Base-by-base conservation (phyloP, 768 basidiomycete species). In the Glaciozyma martinii region DNA sequence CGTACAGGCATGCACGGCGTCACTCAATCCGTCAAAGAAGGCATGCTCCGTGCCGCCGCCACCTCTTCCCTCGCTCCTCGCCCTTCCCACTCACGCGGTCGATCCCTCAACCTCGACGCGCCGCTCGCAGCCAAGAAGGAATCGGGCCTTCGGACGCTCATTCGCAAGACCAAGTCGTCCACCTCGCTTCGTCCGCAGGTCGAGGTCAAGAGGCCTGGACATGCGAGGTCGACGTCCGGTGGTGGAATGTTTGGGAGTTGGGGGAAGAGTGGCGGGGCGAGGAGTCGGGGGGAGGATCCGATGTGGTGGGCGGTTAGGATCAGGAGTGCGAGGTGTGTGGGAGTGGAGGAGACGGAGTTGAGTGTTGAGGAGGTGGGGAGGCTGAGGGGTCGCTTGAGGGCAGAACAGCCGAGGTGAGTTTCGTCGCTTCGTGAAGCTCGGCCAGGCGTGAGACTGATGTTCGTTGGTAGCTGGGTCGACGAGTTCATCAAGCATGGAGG, bases 291-390 rank as follows among this genome's bases (percentile, higher is more conserved):
- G 30, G 68, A 63, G 19, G 62, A 63, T 18, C 40, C 68, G 25
- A 33, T 80, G 7, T 83, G 81, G 70, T 84, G 88, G 73, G 85
- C 85, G 71, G 84, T 81, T 63, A 79, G 87, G 59, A 78, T 94
- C 21, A 80, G 82, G 3, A 80, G 82, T 3, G 83, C 84, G 37
- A 40, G 37, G 37, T 40, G 37, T 40, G 37, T 40, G 10, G 37
- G 37, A 13, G 37, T 32, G 87, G 85, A 18, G 89, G 85, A 67
- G 83, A 82, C 6, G 77, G 82, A n/a, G 80, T 98, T 47, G 90
- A 92, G n/a, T 40, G 79, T 94, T 0, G 90, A 88, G 67, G 80
- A 83, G 42, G 80, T 93, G 52, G 95, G 95, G 78, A 93, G 91
- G 76, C 76, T 99, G 63, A 79, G 91, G 64, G 78, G 97, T 65